Percentiles rank a stretch among this genome's conserved stretches.
Evolutionary conservation across 202 grass and related monocot genomes (phyloP).

Genomic region (Alloteropsis angusta): DNA sequence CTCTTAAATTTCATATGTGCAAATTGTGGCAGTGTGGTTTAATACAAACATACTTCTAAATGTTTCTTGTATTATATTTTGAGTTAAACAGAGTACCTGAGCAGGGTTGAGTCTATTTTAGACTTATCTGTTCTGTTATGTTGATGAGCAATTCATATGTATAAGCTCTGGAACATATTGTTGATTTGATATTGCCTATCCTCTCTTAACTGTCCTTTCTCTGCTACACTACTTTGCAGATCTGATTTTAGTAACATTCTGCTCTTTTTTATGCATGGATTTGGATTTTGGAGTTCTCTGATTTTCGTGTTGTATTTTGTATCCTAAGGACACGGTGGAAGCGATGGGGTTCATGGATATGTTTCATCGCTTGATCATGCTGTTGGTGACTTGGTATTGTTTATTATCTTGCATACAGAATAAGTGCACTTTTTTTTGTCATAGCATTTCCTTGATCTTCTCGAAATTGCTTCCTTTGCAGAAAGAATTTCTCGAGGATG

Average conservation of each 20-base stretch:
- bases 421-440: not conserved
- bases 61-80: not conserved
- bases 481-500: conserved; percentile 74
- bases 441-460: not conserved
- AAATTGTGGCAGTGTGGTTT: not conserved
- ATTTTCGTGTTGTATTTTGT: conserved; percentile 18
- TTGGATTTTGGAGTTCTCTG: not conserved
- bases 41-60: not conserved
- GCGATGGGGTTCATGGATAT: conserved; percentile 94
- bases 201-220: not conserved
- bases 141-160: not conserved
- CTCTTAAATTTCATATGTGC: not conserved
- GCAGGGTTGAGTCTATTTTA: not conserved
- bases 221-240: not conserved
- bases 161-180: not conserved
- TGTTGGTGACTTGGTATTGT: conserved; percentile 69
- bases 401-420: conserved; percentile 13
- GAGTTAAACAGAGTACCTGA: not conserved
- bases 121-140: not conserved
- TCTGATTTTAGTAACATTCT: not conserved
- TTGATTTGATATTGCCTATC: not conserved
- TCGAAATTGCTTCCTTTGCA: conserved; percentile 23
- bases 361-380: conserved; percentile 95
- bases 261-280: not conserved
- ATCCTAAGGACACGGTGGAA: conserved; percentile 80